Conservation (phyloP, 441 rosid species). For the Rhodomyrtus psidioides region DNA sequence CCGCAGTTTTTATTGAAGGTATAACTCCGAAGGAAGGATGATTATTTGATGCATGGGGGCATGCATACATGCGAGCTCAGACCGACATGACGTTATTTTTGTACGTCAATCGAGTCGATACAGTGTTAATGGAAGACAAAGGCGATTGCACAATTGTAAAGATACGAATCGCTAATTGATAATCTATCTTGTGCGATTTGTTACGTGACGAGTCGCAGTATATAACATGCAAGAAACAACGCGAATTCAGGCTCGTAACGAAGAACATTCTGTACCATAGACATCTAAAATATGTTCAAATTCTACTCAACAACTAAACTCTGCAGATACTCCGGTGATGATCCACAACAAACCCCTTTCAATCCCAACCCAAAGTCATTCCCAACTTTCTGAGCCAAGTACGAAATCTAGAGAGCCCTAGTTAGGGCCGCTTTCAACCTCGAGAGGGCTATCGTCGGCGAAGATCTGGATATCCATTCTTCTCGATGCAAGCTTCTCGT, state of each 20-base stretch:
- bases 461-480: background rate
- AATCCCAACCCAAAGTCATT: background rate
- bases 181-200: background rate
- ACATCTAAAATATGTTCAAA: background rate
- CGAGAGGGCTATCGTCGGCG: background rate
- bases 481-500: background rate
- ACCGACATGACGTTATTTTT: too few relatives aligned
- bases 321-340: background rate
- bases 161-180: background rate
- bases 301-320: background rate
- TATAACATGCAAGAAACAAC: too few relatives aligned
- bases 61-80: too few relatives aligned
- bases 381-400: background rate
- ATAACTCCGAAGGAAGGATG: too few relatives aligned
- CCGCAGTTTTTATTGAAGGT: too few relatives aligned
- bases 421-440: background rate
- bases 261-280: rapidly evolving
- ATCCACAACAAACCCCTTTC: background rate
- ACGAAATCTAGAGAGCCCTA: background rate
- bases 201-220: too few relatives aligned
- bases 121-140: too few relatives aligned
- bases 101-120: too few relatives aligned
- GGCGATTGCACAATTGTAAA: background rate
- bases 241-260: background rate
- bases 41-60: too few relatives aligned